Percentiles rank a stretch among this genome's conserved stretches.
These are phyloP conservation scores for Moricandia arvensis DNA, from an alignment of 345 rosid genomes.

Conservation along the genomic window DNA sequence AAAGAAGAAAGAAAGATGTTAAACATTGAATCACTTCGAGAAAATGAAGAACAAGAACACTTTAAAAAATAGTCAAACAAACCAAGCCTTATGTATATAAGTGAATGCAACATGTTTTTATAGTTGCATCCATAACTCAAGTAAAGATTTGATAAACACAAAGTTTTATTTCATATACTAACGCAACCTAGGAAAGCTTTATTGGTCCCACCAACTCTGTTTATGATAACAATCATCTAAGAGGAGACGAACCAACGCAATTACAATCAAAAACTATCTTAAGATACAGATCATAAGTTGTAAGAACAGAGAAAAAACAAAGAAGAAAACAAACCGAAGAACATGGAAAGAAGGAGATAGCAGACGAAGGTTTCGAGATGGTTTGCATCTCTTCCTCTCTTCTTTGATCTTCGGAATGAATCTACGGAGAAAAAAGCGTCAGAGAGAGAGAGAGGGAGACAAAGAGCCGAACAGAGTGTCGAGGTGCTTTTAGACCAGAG, in stretches of 20 bases:
- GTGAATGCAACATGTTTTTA: not conserved
- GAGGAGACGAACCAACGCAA: not conserved
- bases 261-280: not conserved
- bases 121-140: not conserved
- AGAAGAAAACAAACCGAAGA: not conserved
- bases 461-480: not conserved
- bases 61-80: not conserved
- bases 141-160: not conserved
- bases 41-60: not conserved
- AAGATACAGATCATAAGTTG: not conserved
- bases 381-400: not conserved
- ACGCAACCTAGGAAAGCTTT: not conserved
- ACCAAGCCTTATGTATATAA: not conserved
- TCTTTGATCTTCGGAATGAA: not conserved
- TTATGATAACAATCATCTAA: not conserved
- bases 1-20: not conserved
- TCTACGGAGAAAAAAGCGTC: conserved; percentile 4
- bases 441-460: not conserved
- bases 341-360: not conserved
- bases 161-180: not conserved
- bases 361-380: not conserved
- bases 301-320: not conserved
- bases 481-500: not conserved
- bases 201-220: not conserved
- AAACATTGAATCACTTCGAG: not conserved